Evolutionary conservation across 495 filamentous ascomycete genomes (phyloP), one percentile per base, ranked within the genome.

Genomic region (Cryomyces minteri): DNA sequence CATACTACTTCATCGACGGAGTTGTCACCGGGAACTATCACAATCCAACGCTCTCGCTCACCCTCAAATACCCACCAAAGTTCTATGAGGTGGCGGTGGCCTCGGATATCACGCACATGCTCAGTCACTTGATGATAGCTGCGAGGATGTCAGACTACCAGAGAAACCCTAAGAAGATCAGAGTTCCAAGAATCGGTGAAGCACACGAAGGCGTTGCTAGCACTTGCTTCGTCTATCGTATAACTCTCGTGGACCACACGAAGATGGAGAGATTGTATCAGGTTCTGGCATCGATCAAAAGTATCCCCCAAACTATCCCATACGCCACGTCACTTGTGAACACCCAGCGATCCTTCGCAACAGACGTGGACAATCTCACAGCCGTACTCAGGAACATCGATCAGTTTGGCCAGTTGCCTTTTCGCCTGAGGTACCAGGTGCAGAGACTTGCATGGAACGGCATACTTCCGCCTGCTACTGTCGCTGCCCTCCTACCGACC

Each of bases 361-460:
- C 36, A 9, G 18, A 32, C 7, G 12, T 39, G 7, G 32, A 43
- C 4, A 11, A 39, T 10, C 45, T 66, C 6, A 51, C 58, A 39
- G 32, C 43, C 10, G 52, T 47, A n/a, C 47, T 63, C 18, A 41
- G 40, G 7, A 39, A 47, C 31, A 11, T 25, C 4, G 30, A 2
- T 7, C 41, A 43, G 8, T 55, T 55, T 38, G 43, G 43, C 5
- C 37, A 28, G 11, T 42, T 64, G 32, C 58, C 63, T 4, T 71
- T 67, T 43, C 58, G 52, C 0, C 29, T 67, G 6, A 55, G 58
- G 38, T 71, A 72, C 43, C 64, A 76, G 43, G 57, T 76, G 4
- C 65, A 76, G 42, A 67, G 65, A 14, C 58, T 79, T 5, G 66
- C 68, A 5, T 58, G 63, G 43, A 74, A 77, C 48, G 60, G 62